Percentiles rank a stretch among this genome's conserved stretches.
These are phyloP conservation scores for Przewalskia tangutica DNA, from an alignment of 257 asterid genomes.

Conservation along the genomic window DNA sequence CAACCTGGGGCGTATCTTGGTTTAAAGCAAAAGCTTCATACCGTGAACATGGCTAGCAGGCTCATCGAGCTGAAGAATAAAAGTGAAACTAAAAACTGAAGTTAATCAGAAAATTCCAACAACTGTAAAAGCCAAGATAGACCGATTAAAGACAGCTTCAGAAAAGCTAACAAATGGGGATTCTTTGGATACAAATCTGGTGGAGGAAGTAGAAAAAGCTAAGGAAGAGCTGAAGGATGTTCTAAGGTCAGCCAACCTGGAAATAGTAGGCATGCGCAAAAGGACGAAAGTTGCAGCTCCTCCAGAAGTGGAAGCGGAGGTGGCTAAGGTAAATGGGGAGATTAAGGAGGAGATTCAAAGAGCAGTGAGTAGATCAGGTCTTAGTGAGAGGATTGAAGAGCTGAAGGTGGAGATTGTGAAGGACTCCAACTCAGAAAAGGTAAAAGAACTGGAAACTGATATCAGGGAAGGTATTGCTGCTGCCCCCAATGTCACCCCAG, in stretches of 20 bases:
- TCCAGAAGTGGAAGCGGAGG: conserved; percentile 22
- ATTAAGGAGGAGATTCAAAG: conserved; percentile 45
- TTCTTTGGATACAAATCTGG: conserved; percentile 21
- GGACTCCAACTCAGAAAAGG: conserved; percentile 28
- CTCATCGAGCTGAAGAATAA: conserved; percentile 29
- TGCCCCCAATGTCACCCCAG: conserved; percentile 28
- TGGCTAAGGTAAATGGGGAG: conserved; percentile 33
- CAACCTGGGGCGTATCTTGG: conserved; percentile 40
- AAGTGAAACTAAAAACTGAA: conserved; percentile 31
- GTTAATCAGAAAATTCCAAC: conserved; percentile 34
- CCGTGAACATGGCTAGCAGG: conserved; percentile 18
- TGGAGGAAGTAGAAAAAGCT: conserved; percentile 17
- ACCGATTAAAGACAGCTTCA: conserved; percentile 18
- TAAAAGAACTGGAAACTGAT: conserved; percentile 30
- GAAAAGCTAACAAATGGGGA: conserved; percentile 20
- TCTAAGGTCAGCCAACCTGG: conserved; percentile 40
- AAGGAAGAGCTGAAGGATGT: conserved; percentile 35
- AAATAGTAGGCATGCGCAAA: conserved; percentile 23
- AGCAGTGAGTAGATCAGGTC: conserved; percentile 35
- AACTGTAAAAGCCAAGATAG: conserved; percentile 26
- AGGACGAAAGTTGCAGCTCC: conserved; percentile 47
- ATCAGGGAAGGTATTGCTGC: conserved; percentile 29
- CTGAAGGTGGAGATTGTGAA: conserved; percentile 45
- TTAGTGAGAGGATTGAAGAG: conserved; percentile 43
- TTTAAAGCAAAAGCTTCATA: conserved; percentile 45